Conservation (phyloP, 2,329 filamentous ascomycete species). For the Xylariaceae sp. region DNA sequence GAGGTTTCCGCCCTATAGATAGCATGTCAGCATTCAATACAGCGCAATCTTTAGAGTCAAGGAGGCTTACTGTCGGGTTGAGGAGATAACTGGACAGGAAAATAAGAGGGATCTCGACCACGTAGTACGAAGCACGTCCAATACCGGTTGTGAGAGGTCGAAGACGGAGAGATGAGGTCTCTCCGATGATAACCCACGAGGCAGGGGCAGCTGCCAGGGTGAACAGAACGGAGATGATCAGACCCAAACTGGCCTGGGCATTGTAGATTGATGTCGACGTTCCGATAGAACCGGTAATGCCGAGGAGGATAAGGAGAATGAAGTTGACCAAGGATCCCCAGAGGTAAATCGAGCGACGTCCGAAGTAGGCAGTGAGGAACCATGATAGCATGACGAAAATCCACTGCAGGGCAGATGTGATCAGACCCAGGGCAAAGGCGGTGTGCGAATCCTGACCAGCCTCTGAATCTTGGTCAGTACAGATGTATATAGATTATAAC, state of each 20-base stretch:
- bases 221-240: conserved; percentile 64
- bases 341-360: conserved; percentile 33
- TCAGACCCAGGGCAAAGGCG: conserved; percentile 15
- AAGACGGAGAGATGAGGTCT: conserved; percentile 63
- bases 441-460: conserved; percentile 53
- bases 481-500: not conserved
- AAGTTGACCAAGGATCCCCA: conserved; percentile 13
- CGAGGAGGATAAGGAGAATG: conserved; percentile 34
- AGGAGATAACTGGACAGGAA: conserved; percentile 60
- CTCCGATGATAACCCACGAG: conserved; percentile 64
- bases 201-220: conserved; percentile 58
- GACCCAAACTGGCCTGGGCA: conserved; percentile 58
- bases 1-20: conserved; percentile 36
- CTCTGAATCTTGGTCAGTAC: conserved; percentile 39
- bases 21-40: conserved; percentile 6
- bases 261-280: conserved; percentile 37
- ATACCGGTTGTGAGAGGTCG: conserved; percentile 62
- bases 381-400: conserved; percentile 64
- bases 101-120: conserved; percentile 63
- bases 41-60: not conserved
- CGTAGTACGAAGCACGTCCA: conserved; percentile 60
- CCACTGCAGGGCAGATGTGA: conserved; percentile 17
- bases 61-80: conserved; percentile 41
- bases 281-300: conserved; percentile 53
- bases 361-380: conserved; percentile 61